phyloP scores from a whole-genome alignment of 208 protist genomes.

The Angomonas deanei region DNA sequence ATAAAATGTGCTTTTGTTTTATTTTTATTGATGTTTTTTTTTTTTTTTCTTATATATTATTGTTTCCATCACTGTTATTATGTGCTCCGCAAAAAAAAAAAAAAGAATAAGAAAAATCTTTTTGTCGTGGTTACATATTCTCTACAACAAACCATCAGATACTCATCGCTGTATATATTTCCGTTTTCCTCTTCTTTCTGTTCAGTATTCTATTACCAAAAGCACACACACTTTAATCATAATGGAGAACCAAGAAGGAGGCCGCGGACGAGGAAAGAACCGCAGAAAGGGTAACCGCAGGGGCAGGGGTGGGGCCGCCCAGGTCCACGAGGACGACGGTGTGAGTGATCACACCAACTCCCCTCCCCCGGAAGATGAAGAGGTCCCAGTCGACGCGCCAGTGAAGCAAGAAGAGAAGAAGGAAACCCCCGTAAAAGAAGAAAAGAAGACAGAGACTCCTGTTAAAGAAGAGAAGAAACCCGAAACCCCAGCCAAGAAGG shows the following conservation, averaged over 20 bases:
- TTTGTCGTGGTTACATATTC: too few relatives aligned
- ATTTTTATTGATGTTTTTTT: constrained; percentile 1
- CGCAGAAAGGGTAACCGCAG: not conserved
- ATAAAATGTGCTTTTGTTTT: not conserved
- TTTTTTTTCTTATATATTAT: constrained; percentile 5
- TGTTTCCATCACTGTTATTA: constrained; percentile 2
- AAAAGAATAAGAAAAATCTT: not conserved
- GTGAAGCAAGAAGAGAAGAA: not conserved
- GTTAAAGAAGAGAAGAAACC: too few relatives aligned
- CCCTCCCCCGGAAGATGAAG: not conserved
- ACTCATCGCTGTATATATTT: too few relatives aligned
- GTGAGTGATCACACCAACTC: not conserved
- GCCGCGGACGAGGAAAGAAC: not conserved
- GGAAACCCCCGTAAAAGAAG: not conserved
- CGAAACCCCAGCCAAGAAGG: too few relatives aligned
- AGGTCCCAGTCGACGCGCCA: too few relatives aligned
- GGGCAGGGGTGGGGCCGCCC: not conserved
- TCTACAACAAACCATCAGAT: too few relatives aligned
- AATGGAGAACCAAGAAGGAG: not conserved
- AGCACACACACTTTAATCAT: not conserved
- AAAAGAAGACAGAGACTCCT: not conserved
- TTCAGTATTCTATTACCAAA: not conserved
- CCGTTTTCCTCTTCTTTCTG: constrained; percentile 3
- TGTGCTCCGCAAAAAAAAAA: not conserved
- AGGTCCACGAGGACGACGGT: not conserved